Evolutionary conservation across 495 filamentous ascomycete genomes (phyloP).

Genomic region (Penicillium mononematosum): DNA sequence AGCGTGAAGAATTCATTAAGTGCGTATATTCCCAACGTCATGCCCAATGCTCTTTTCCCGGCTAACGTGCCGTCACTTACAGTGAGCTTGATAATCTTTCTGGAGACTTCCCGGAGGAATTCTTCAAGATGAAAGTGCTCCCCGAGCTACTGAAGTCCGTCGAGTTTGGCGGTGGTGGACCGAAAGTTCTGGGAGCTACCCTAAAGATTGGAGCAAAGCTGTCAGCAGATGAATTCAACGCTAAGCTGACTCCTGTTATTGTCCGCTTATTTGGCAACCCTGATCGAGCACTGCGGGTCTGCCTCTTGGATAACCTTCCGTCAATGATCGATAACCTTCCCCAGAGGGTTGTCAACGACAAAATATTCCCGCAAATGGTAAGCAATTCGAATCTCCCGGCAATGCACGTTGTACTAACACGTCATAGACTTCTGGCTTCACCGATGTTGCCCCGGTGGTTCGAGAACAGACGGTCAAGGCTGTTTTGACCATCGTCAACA

Average conservation of each 20-base stretch:
- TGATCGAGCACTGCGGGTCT: constrained; percentile 89
- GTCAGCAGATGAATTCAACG: constrained; percentile 84
- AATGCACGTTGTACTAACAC: constrained; percentile 16
- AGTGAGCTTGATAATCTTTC: constrained; percentile 83
- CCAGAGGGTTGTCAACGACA: constrained; percentile 90
- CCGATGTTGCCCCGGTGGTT: constrained; percentile 84
- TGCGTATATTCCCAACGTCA: constrained; percentile 25
- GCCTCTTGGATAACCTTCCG: constrained; percentile 83
- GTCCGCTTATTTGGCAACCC: constrained; percentile 86
- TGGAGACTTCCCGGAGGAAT: constrained; percentile 95
- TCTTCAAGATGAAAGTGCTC: constrained; percentile 94
- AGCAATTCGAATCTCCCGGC: constrained; percentile 9
- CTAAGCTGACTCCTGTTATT: constrained; percentile 78
- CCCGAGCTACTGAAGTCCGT: constrained; percentile 96
- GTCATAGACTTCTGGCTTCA: constrained; percentile 78
- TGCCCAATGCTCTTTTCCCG: not conserved
- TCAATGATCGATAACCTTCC: constrained; percentile 88
- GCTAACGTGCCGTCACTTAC: constrained; percentile 11
- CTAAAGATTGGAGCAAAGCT: constrained; percentile 88
- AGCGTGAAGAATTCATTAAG: constrained; percentile 84
- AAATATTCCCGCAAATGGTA: constrained; percentile 93
- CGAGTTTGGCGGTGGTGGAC: constrained; percentile 93
- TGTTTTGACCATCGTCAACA: constrained; percentile 76
- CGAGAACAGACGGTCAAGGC: constrained; percentile 95
- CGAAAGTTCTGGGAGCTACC: constrained; percentile 83